These are phyloP conservation scores for Aschersonia sp. DNA, from an alignment of 2,329 filamentous ascomycete species.

Conservation along the genomic window DNA sequence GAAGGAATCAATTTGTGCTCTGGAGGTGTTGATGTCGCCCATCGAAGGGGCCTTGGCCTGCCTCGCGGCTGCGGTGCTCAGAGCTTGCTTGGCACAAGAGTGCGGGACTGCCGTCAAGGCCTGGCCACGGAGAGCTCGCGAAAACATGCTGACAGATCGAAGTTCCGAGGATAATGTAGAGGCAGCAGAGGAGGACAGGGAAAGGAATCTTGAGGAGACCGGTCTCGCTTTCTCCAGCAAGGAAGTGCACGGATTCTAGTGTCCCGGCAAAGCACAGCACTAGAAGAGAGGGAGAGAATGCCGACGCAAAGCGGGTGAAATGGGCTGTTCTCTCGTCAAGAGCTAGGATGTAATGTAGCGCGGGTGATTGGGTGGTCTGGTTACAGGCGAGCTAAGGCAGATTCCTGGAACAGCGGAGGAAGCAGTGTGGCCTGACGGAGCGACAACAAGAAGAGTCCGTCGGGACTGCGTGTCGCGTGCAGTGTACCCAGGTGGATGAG, in stretches of 20 bases:
- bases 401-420: too few relatives aligned
- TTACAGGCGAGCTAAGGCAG: too few relatives aligned
- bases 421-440: not conserved
- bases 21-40: conserved; percentile 58
- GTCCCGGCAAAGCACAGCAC: too few relatives aligned
- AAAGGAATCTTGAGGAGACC: too few relatives aligned
- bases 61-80: conserved; percentile 37
- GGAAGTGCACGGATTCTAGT: too few relatives aligned
- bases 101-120: conserved; percentile 24
- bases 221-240: too few relatives aligned
- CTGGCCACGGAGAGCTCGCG: conserved; percentile 20
- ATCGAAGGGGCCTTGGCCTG: conserved; percentile 53
- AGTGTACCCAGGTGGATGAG: not conserved
- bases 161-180: not conserved
- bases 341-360: not conserved
- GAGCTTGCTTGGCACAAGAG: conserved; percentile 36
- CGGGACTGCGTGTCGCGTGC: not conserved
- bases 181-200: too few relatives aligned
- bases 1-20: conserved; percentile 60
- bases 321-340: not conserved
- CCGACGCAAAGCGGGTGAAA: not conserved
- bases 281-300: too few relatives aligned
- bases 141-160: conserved; percentile 1
- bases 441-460: not conserved
- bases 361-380: not conserved